Base-by-base conservation (phyloP, 2,329 filamentous ascomycete genomes). In the Acrocalymma vagum region DNA sequence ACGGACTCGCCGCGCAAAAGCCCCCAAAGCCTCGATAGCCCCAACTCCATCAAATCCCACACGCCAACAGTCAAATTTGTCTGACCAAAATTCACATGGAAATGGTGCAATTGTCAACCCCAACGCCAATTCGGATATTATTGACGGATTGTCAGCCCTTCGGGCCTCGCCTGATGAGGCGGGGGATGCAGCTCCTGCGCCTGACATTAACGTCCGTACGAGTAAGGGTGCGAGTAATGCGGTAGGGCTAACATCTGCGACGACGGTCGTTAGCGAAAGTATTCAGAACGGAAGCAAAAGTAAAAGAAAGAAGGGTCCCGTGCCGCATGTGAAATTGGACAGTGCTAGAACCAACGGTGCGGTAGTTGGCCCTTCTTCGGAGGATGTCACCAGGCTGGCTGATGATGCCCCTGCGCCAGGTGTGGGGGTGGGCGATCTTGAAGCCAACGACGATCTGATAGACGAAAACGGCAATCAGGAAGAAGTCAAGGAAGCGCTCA, bases 401-500 rank as follows among this genome's bases (percentile, higher is more conserved):
- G 47, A 32, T 23, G 38, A 36, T 37, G 34, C 50, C 27, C 35
- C 46, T 27, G 45, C 60, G n/a, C 29, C 55, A 37, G 38, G 37
- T 44, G 50, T 58, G 48, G 54, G 54, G 52, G 45, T 48, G 30
- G 57, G 46, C 34, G 61, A 84, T 58, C 77, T 78, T 13, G 82
- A 85, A 60, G 78, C 71, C 1, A 78, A 81, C 13, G 49, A 55
- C n/a, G 54, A 52, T 18, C 45, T 50, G 23, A 77, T 71, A 16
- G 71, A 72, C 6, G 78, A 78, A 35, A 71, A 79, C 15, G 72
- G 75, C 8, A 78, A 82, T 16, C 75, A 79, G 26, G 78, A 81
- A 54, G 82, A 85, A 55, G 69, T 85, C 33, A 76, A 81, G 50
- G 77, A 79, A 54, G 82, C 83, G 14, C 58, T 80, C 16, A 76